Base-by-base conservation (phyloP, 2,329 filamentous ascomycete genomes). In the Rhynchosporium secalis region DNA sequence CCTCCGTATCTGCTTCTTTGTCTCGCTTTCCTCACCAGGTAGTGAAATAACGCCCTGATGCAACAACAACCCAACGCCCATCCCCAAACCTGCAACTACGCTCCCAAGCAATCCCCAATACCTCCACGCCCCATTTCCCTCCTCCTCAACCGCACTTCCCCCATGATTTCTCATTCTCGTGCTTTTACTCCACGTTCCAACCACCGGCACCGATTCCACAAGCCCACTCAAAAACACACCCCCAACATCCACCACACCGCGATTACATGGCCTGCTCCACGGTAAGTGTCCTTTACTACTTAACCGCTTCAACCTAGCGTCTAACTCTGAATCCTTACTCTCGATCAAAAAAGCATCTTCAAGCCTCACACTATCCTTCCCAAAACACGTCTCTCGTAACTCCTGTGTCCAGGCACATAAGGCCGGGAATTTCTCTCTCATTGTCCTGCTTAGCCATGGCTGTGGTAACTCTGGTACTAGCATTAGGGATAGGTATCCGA, bases 401-500 rank as follows among this genome's bases (percentile, higher is more conserved):
- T 75, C 75, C 54, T 78, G 73, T 3, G 78, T 77, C 73, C 81
- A 85, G 6, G 65, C 68, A 33, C 76, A 75, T 33, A 85, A 65
- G 6, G 69, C 72, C 2, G 78, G 74, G 49, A 79, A 80, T 62
- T 84, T 83, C 28, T 74, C 75, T 60, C 77, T 74, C 71, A 90
- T 79, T 0, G 81, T 80, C 56, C 85, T 81, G 62, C 78, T 77
- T 4, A 90, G 75, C 86, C 86, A 91, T 20, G 82, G 75, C 60
- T 86, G 83, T 15, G 86, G 84, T 28, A 90, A 73, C 8, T 82
- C 75, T 0, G 87, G 83, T 29, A 83, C 79, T 1, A 89, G 78
- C 79, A 95, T 89, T 56, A 97, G 77, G 1, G 86, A 82, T 41
- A 98, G 78, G 73, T 96, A 96, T 10, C 88, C 95, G 70, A 91